Base-by-base conservation (phyloP, 306 rosid genomes). In the Prunus campanulata region DNA sequence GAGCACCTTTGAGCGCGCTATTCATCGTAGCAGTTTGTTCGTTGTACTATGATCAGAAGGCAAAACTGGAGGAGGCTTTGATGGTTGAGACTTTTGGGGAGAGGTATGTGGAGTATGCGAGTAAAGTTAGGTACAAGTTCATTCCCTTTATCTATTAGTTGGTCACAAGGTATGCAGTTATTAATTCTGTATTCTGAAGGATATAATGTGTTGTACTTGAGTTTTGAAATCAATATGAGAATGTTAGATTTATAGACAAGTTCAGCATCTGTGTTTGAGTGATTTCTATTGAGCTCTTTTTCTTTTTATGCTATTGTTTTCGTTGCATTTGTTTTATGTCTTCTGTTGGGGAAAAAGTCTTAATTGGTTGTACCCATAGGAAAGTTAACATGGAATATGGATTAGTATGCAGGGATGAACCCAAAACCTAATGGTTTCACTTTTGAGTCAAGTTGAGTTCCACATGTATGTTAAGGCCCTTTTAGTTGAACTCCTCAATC, bases 41-140 rank as follows among this genome's bases (percentile, higher is more conserved):
- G 79, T 78, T 88, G 84, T 90, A 95, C 75, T 95, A 95, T 72
- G 85, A 83, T 70, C 96, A 90, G 91, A 95, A 89, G 88, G 97
- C 91, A 35, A 90, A 84, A 67, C 56, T 80, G 71, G 98, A 95
- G 83, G 97, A 95, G 89, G 90, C 88, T 74, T 82, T 92, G 89
- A 95, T 95, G 99, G 81, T 90, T 68, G 97, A 90, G 88, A 76
- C 90, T 79, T 95, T 95, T 60, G 96, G 97, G 42, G 87, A 86
- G 78, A 78, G 80, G 12, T 92, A 92, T 86, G 70, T 70, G 42
- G 90, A 92, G 67, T 95, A 92, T 88, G 92, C 97, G 20, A 80
- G 77, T 85, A 89, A 88, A 80, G 96, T 89, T 71, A 89, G 85
- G 90, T 83, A 70, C 88, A 95, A 88, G 90, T 88, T 92, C 64